Conservation (phyloP, 176 grass and related monocot species). For the Juncus effusus region DNA sequence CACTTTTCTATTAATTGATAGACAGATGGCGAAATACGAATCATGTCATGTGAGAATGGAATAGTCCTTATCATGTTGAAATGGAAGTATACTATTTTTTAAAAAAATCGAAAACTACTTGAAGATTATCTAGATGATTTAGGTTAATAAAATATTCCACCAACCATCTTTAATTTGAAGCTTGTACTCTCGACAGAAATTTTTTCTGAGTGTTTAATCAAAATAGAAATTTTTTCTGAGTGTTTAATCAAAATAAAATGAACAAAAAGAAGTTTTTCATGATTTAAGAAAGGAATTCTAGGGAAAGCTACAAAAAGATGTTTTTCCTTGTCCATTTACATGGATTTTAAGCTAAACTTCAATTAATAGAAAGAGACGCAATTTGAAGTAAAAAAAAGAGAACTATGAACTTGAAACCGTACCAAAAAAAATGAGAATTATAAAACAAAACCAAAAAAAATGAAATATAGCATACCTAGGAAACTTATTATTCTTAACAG, state of each 20-base stretch:
- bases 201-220: too few relatives aligned
- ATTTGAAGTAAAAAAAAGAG: too few relatives aligned
- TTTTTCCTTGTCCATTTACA: constrained; percentile 3
- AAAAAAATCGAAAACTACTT: constrained; percentile 29
- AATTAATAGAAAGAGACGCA: neutral
- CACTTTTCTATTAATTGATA: constrained; percentile 24
- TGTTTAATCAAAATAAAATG: too few relatives aligned
- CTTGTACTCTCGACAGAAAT: neutral
- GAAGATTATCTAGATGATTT: constrained; percentile 51
- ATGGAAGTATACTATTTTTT: constrained; percentile 31
- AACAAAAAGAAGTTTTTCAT: too few relatives aligned
- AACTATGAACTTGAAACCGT: too few relatives aligned
- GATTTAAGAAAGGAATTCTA: neutral
- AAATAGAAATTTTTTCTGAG: too few relatives aligned
- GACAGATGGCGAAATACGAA: constrained; percentile 29
- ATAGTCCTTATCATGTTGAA: constrained; percentile 49
- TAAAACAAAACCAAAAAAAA: too few relatives aligned
- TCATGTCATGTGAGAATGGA: constrained; percentile 51
- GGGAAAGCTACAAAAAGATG: neutral
- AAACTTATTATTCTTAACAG: constrained; percentile 83
- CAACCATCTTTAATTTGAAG: constrained; percentile 42
- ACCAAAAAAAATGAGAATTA: too few relatives aligned
- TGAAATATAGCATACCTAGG: constrained; percentile 39
- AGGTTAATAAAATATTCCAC: constrained; percentile 29
- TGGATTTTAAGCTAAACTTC: neutral